A percentile compares a stretch with the other conserved stretches of the same genome.
These are phyloP conservation scores for Hymenoscyphus repandus DNA, from an alignment of 2,329 filamentous ascomycete genomes.

Conservation along the genomic window DNA sequence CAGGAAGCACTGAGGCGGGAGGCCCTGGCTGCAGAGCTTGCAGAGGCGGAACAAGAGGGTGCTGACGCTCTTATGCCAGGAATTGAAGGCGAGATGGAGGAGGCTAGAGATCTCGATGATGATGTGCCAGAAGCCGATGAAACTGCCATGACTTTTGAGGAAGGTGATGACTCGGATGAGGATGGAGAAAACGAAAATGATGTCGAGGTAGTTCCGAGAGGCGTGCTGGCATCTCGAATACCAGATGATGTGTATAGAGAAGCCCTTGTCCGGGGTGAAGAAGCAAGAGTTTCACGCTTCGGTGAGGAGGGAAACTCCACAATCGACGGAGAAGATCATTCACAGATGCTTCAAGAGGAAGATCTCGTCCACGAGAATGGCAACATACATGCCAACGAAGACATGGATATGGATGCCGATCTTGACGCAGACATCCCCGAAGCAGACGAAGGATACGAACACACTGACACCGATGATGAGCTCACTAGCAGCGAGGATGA, in stretches of 20 bases:
- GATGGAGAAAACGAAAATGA: slow-evolving; percentile 34
- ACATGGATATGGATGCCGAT: slow-evolving; percentile 60
- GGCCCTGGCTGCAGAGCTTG: slow-evolving; percentile 48
- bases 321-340: slow-evolving; percentile 50
- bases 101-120: slow-evolving; percentile 62
- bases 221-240: slow-evolving; percentile 37
- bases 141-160: slow-evolving; percentile 31
- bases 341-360: slow-evolving; percentile 59
- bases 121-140: slow-evolving; percentile 61
- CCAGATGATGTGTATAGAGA: slow-evolving; percentile 59
- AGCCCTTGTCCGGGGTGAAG: slow-evolving; percentile 48
- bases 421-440: slow-evolving; percentile 68
- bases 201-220: slow-evolving; percentile 27
- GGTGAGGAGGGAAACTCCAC: slow-evolving; percentile 43
- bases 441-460: slow-evolving; percentile 64
- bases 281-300: slow-evolving; percentile 38
- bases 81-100: slow-evolving; percentile 34
- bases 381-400: slow-evolving; percentile 31
- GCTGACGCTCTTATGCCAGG: slow-evolving; percentile 12
- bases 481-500: slow-evolving; percentile 45
- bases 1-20: slow-evolving; percentile 68
- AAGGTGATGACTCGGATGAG: slow-evolving; percentile 33
- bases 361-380: slow-evolving; percentile 41
- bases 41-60: slow-evolving; percentile 35
- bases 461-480: slow-evolving; percentile 70